Evolutionary conservation across 1,139 yeast species (phyloP).

Genomic region (Geotrichum citri-aurantii): DNA sequence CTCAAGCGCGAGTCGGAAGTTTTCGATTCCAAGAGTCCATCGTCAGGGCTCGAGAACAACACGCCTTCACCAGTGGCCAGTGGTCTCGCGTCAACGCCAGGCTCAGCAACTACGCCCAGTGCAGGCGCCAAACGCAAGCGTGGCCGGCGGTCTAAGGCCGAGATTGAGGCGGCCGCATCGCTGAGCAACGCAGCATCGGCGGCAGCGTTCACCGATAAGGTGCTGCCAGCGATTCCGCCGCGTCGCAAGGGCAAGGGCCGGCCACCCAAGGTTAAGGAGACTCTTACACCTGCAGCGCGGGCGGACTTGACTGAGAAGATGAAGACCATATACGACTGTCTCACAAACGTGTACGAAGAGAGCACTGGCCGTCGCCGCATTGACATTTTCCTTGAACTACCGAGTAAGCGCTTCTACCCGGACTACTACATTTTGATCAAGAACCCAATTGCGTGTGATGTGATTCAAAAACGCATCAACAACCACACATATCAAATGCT

Average conservation of each 20-base stretch:
- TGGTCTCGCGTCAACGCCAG: constrained; percentile 7
- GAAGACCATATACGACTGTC: constrained; percentile 24
- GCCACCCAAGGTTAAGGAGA: constrained; percentile 38
- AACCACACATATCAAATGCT: constrained; percentile 48
- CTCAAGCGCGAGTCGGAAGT: constrained; percentile 3
- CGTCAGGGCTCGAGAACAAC: not conserved
- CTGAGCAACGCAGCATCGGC: constrained; percentile 15
- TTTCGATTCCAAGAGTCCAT: constrained; percentile 7
- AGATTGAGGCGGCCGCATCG: constrained; percentile 26
- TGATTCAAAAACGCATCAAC: constrained; percentile 39
- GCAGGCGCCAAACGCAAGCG: constrained; percentile 22
- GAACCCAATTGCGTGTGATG: constrained; percentile 75
- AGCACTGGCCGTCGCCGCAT: constrained; percentile 35
- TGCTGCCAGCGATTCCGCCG: constrained; percentile 23
- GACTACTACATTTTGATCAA: constrained; percentile 79
- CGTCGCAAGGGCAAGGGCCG: constrained; percentile 35
- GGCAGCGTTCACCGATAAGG: constrained; percentile 14
- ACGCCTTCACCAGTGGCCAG: constrained; percentile 12
- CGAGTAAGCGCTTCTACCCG: constrained; percentile 66
- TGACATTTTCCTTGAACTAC: constrained; percentile 66
- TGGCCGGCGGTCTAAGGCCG: constrained; percentile 21
- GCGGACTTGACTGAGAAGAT: constrained; percentile 25
- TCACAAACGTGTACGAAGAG: constrained; percentile 27
- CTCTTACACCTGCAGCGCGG: constrained; percentile 38
- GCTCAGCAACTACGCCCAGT: constrained; percentile 5